Evolutionary conservation across 169 alveolate genomes (phyloP), one percentile per base, ranked within the genome.

Genomic region (Sarcocystis neurona): DNA sequence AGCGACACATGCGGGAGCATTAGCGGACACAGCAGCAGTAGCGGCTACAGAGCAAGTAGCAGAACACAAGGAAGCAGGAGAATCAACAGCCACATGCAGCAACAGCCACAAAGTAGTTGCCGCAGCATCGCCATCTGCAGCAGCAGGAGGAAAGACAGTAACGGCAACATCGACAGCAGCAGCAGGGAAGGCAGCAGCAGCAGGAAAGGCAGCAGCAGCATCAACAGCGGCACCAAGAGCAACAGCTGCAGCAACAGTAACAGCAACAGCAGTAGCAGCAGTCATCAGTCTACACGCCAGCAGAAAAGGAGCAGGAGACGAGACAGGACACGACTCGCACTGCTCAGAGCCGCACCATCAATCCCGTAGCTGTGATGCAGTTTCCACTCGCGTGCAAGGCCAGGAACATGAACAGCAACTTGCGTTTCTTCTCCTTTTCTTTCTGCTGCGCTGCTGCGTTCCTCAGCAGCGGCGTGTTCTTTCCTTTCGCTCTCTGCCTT

Each of bases 281-380:
- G 30, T 20, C 20, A 20, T 20, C 63, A 12, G 63, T 53, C 63
- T 20, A 12, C 20, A 53, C 20, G n/a, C 63, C 63, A 53, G 20
- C 20, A 10, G 10, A 10, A 10, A 53, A 20, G 10, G 10, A 10
- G n/a, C 10, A 10, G 20, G 20, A 53, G 20, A 53, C 10, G 20
- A 53, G 20, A 20, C 63, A 53, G 20, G 20, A 12, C 20, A 10
- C 63, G 10, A 53, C 63, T 53, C 10, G n/a, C 63, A 20, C 63
- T 10, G 20, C 63, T 20, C 10, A 20, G n/a, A 12, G 63, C 10
- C 63, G 20, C 63, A 20, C 63, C 63, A 72, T 72, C 82, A 5
- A 56, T 32, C 6, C 82, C 82, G 56, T 72, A 72, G 56, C 58
- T 39, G 34, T 72, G 82, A 5, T 48, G 56, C 56, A 72, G 53